Base-by-base conservation (phyloP, 495 filamentous ascomycete genomes). In the Aspergillus egyptiacus region DNA sequence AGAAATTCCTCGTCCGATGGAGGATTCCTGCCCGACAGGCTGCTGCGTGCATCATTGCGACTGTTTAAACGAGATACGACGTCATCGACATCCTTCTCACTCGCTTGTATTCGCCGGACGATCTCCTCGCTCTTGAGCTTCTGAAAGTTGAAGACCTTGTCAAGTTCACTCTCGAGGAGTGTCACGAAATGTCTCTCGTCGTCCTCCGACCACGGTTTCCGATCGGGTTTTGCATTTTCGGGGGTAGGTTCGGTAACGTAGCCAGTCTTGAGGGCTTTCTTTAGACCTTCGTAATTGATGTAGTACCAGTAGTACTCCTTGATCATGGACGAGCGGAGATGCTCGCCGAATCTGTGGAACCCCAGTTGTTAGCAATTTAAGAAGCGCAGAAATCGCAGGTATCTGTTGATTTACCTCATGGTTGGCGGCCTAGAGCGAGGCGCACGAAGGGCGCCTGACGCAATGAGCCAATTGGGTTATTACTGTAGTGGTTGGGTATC, bases 251-350 rank as follows among this genome's bases (percentile, higher is more conserved):
- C 54, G 48, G 75, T 68, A 46, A 81, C 77, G 53, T 80, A 86
- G 25, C 80, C 75, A 25, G 76, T 83, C 65, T 91, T 95, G 50
- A 99, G 82, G 53, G 86, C 82, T 55, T 74, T 73, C 69, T 99
- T 99, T 37, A 99, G 79, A 50, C 85, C 86, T 56, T 97, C 89
- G 68, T 99, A 99, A 65, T 85, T 83, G 68, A 99, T 96, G 72
- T 97, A 99, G 75, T 94, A 86, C 78, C 88, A 94, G 65, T 87
- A 82, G 72, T 90, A 98, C 66, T 96, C 93, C 72, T 85, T 86
- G 68, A 97, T 89, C 59, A 95, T 80, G 54, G 90, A 95, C 49
- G 87, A 89, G 32, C 85, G 86, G 52, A 99, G 81, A 74, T 97
- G 89, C 65, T 95, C 86, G 62, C 93, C 93, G 78, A 99, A 99